Evolutionary conservation across 139 green algal species (phyloP).

Genomic region (Chlamydomonas schloesseri): DNA sequence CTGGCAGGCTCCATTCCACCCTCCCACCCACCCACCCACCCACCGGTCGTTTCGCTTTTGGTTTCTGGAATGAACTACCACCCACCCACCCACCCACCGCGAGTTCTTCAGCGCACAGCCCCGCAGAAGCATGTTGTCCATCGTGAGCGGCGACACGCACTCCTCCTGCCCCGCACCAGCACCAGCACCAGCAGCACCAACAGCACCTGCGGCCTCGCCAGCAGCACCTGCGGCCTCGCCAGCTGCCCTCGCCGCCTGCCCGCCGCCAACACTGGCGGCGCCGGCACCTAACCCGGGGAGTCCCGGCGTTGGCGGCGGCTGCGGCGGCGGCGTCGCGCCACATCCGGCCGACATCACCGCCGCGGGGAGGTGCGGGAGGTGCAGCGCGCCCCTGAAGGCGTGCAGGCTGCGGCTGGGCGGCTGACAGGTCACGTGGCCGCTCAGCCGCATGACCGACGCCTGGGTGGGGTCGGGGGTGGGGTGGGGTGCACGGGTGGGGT

Average conservation of each 20-base stretch:
- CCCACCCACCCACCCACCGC: too few species aligned
- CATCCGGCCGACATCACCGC: too few species aligned
- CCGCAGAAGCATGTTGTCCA: slow-evolving; percentile 73
- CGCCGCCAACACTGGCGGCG: too few species aligned
- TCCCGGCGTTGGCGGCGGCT: neutral
- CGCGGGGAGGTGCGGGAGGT: neutral
- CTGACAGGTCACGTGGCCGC: neutral
- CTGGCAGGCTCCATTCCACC: too few species aligned
- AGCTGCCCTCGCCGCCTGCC: too few species aligned
- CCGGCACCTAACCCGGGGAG: too few species aligned
- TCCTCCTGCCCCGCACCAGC: too few species aligned
- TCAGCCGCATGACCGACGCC: neutral
- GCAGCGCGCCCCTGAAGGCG: slow-evolving; percentile 18
- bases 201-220: too few species aligned
- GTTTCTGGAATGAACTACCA: too few species aligned
- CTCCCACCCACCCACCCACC: too few species aligned
- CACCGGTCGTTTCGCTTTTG: too few species aligned
- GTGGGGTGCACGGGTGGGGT: neutral
- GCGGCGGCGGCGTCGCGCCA: neutral
- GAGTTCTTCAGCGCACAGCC: slow-evolving; percentile 79
- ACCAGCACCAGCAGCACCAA: too few species aligned
- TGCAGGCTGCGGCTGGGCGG: slow-evolving; percentile 37
- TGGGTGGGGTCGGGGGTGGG: neutral
- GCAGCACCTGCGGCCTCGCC: neutral
- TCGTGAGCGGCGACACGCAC: slow-evolving; percentile 18